Evolutionary conservation across 73 alveolate genomes (phyloP), one percentile per base, ranked within the genome.

Genomic region (Symbiodinium pilosum): DNA sequence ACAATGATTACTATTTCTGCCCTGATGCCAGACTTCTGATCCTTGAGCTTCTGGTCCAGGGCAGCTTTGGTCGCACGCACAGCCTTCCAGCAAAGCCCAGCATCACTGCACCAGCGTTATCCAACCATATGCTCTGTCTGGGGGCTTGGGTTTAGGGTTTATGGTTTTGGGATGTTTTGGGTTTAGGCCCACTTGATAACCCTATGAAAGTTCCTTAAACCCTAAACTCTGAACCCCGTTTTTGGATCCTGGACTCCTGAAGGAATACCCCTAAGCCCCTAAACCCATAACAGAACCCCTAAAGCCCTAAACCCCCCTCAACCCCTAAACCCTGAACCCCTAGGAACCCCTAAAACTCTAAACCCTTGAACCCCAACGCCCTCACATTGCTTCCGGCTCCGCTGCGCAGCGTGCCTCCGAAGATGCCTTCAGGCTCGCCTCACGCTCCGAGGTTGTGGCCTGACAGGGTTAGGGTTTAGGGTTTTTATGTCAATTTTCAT

Each of bases 1-100:
- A n/a, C n/a, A n/a, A n/a, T n/a, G n/a, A n/a, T n/a, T n/a, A n/a
- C n/a, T n/a, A n/a, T n/a, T n/a, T n/a, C n/a, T n/a, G n/a, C n/a
- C n/a, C n/a, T n/a, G n/a, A 28, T 44, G 36, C 97, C 97, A 32
- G 40, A 40, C 32, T 68, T 68, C 86, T 91, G 87, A 52, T 68
- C 97, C 81, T 91, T 91, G 34, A n/a, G 39, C 42, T 81, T n/a
- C 52, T 69, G 97, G 38, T 75, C 32, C 88, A 69, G 38, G 28
- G 97, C 81, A 30, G 97, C 97, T 86, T 91, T 91, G n/a, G 89
- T 86, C 32, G 43, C 54, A 52, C 77, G 68, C 89, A 91, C 52
- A 41, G 97, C 97, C 97, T 91, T 26, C 26, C 14, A 21, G n/a
- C n/a, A 16, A 34, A 44, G 11, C 30, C 44, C 43, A 69, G 39